Percentiles rank a stretch among this genome's conserved stretches.
These are phyloP conservation scores for Dacryopinax primogenitus DNA, from an alignment of 768 basidiomycete genomes.

Conservation along the genomic window DNA sequence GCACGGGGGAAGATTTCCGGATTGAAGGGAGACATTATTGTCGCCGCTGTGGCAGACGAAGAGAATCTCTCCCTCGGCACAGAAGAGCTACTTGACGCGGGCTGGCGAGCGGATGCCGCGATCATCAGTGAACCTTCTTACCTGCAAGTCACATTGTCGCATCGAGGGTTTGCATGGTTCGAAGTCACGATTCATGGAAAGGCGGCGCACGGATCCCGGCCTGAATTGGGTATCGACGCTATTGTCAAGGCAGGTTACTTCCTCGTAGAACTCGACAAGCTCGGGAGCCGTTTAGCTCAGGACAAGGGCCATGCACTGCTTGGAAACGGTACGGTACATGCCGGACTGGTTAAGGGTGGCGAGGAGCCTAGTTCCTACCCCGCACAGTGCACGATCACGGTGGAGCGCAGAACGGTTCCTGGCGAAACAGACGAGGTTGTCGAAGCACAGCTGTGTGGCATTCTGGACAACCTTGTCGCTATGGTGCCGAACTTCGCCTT, in stretches of 20 bases:
- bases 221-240: slow-evolving; percentile 17
- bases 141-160: slow-evolving; percentile 12
- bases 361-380: slow-evolving; percentile 14
- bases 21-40: background rate
- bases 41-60: slow-evolving; percentile 16
- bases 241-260: slow-evolving; percentile 13
- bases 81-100: slow-evolving; percentile 11
- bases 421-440: slow-evolving; percentile 15
- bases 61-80: slow-evolving; percentile 13
- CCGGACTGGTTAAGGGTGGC: slow-evolving; percentile 15
- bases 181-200: slow-evolving; percentile 11
- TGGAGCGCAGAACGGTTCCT: slow-evolving; percentile 15
- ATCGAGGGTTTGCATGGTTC: slow-evolving; percentile 12
- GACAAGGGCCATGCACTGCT: slow-evolving; percentile 10
- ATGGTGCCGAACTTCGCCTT: background rate
- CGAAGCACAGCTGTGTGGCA: slow-evolving; percentile 7
- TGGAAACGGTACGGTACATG: slow-evolving; percentile 6
- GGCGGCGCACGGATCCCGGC: slow-evolving; percentile 14
- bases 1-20: slow-evolving; percentile 2
- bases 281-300: background rate
- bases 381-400: slow-evolving; percentile 10
- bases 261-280: slow-evolving; percentile 12
- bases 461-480: background rate
- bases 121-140: slow-evolving; percentile 15
- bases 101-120: slow-evolving; percentile 11